Conservation (phyloP, 2,329 filamentous ascomycete species). For the Clonostachys chloroleuca region DNA sequence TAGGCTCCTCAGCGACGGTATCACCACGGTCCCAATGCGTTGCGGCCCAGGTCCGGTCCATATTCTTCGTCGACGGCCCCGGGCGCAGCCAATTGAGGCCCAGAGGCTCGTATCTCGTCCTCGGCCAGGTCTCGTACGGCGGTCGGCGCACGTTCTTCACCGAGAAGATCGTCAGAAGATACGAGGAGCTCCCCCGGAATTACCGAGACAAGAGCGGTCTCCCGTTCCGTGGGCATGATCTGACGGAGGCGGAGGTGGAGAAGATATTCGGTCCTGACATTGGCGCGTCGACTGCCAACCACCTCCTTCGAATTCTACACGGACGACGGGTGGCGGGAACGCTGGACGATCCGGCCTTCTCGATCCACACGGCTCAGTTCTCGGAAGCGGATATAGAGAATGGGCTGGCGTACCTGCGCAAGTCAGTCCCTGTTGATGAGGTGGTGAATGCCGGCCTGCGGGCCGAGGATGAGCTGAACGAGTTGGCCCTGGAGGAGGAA, state of each 20-base stretch:
- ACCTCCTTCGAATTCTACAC: slow-evolving; percentile 53
- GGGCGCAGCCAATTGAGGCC: not conserved
- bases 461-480: slow-evolving; percentile 57
- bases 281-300: slow-evolving; percentile 39
- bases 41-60: slow-evolving; percentile 2
- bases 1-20: slow-evolving; percentile 2
- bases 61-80: slow-evolving; percentile 2
- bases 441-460: slow-evolving; percentile 54
- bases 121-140: slow-evolving; percentile 5
- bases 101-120: not conserved
- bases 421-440: slow-evolving; percentile 53
- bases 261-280: slow-evolving; percentile 46
- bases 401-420: slow-evolving; percentile 52
- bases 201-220: slow-evolving; percentile 54
- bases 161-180: slow-evolving; percentile 39
- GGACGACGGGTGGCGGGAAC: slow-evolving; percentile 61
- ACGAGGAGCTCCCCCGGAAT: slow-evolving; percentile 50
- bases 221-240: slow-evolving; percentile 42
- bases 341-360: slow-evolving; percentile 51
- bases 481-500: slow-evolving; percentile 25
- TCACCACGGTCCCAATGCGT: slow-evolving; percentile 13
- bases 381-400: slow-evolving; percentile 30
- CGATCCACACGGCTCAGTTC: slow-evolving; percentile 40
- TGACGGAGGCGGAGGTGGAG: slow-evolving; percentile 40
- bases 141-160: slow-evolving; percentile 26